phyloP scores from a whole-genome alignment of 495 filamentous ascomycete species.

The Bathelium albidoporum region DNA sequence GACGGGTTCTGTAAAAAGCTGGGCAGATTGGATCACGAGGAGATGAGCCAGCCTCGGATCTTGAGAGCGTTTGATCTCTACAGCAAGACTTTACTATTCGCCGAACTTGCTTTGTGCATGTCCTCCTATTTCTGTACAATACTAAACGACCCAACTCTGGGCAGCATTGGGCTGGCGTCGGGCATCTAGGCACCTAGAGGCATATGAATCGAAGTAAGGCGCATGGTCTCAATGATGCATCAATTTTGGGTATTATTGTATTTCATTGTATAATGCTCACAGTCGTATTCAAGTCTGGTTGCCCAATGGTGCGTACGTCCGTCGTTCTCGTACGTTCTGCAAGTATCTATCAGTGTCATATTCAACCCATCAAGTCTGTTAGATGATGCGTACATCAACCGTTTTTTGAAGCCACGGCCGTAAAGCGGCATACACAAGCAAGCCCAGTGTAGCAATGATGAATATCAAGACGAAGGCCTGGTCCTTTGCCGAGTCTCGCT shows the following conservation, averaged over 20 bases:
- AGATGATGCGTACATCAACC: not conserved
- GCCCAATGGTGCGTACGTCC: not conserved
- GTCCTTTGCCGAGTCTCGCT: conserved; percentile 83
- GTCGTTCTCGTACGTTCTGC: not conserved
- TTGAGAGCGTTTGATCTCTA: not conserved
- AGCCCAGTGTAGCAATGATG: conserved; percentile 71
- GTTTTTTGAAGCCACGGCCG: conserved; percentile 50
- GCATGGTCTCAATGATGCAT: not conserved
- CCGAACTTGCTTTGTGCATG: not conserved
- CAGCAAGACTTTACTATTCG: not conserved
- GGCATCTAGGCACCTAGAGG: not conserved
- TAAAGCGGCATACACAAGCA: conserved; percentile 69
- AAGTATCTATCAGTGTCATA: not conserved
- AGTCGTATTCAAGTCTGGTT: not conserved
- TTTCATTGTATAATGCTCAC: not conserved
- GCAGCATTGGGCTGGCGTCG: not conserved
- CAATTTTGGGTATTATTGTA: not conserved
- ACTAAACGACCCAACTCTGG: not conserved
- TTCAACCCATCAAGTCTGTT: not conserved
- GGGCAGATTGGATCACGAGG: conserved; percentile 21
- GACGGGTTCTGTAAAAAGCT: conserved; percentile 12
- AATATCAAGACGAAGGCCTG: conserved; percentile 87
- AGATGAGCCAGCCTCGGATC: conserved; percentile 6
- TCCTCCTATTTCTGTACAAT: not conserved
- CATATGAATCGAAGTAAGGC: not conserved